Conservation (phyloP, 148 eudicot genomes). For the Polygonum maritimum region DNA sequence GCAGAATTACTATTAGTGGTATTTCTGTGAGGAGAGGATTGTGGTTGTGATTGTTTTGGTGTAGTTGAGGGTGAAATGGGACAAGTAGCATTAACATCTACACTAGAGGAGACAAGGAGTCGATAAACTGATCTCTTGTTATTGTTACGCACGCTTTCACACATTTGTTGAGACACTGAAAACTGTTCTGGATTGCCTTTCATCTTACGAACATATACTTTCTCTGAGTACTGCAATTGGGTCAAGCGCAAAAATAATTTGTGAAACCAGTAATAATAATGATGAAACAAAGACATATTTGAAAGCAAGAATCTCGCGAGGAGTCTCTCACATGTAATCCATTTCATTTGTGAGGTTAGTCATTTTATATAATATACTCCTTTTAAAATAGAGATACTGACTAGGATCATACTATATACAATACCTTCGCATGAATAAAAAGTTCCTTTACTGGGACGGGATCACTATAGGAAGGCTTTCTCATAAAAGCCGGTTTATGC, state of each 20-base stretch:
- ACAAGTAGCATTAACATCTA: slow-evolving; percentile 54
- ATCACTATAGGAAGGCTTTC: slow-evolving; percentile 56
- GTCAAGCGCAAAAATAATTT: not conserved
- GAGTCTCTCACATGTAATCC: too few relatives aligned
- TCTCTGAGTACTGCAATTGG: slow-evolving; percentile 67
- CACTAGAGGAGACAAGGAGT: slow-evolving; percentile 54
- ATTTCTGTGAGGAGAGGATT: not conserved
- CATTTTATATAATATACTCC: too few relatives aligned
- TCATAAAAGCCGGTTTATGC: slow-evolving; percentile 59
- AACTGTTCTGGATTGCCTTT: slow-evolving; percentile 45
- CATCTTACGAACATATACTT: slow-evolving; percentile 57
- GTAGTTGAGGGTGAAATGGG: slow-evolving; percentile 22
- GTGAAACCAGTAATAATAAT: too few relatives aligned
- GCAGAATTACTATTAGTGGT: not conserved
- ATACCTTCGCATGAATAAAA: slow-evolving; percentile 93
- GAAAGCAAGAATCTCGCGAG: too few relatives aligned
- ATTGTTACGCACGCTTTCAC: slow-evolving; percentile 71
- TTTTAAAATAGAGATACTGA: too few relatives aligned
- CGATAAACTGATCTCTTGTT: slow-evolving; percentile 80
- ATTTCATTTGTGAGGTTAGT: too few relatives aligned
- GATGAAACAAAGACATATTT: too few relatives aligned
- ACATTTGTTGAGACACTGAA: slow-evolving; percentile 62
- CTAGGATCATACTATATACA: not conserved
- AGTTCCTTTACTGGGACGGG: slow-evolving; percentile 70
- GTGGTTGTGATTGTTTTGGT: slow-evolving; percentile 20